These are phyloP conservation scores for Penstemon newberryi DNA, from an alignment of 257 asterid genomes.

Conservation along the genomic window DNA sequence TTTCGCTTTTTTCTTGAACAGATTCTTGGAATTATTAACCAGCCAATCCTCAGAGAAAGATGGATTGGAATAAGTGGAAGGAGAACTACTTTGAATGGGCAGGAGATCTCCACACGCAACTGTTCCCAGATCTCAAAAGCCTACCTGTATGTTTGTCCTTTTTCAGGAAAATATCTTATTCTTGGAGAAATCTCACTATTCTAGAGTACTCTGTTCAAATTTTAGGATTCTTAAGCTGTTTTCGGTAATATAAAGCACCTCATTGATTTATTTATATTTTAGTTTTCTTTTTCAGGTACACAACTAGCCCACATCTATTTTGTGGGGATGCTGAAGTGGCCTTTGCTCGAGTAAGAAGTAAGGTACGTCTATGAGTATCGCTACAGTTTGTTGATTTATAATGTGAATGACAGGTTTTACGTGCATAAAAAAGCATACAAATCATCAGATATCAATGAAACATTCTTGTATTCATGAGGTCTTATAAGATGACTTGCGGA, in stretches of 20 bases:
- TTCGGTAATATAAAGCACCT: conserved; percentile 28
- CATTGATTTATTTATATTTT: conserved; percentile 11
- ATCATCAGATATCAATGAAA: conserved; percentile 3
- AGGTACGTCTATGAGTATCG: conserved; percentile 48
- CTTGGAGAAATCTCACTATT: background rate
- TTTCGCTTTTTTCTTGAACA: conserved; percentile 31
- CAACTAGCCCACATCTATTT: conserved; percentile 99
- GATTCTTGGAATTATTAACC: conserved; percentile 95
- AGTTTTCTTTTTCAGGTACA: conserved; percentile 51
- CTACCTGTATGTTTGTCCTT: conserved; percentile 59
- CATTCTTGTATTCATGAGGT: background rate
- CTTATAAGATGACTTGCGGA: conserved; percentile 1
- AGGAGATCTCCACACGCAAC: conserved; percentile 66
- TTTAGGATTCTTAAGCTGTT: conserved; percentile 15
- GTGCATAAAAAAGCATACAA: background rate
- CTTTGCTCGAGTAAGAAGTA: conserved; percentile 73
- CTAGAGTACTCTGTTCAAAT: background rate
- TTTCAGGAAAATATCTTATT: background rate
- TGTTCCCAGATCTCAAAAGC: conserved; percentile 85
- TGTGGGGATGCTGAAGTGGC: conserved; percentile 83
- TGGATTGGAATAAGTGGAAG: conserved; percentile 83
- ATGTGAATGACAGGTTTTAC: conserved; percentile 1
- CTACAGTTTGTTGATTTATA: conserved; percentile 19
- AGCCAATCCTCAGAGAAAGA: conserved; percentile 91
- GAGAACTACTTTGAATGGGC: conserved; percentile 77